A percentile compares a stretch with the other conserved stretches of the same genome.
Conservation (phyloP, 2,329 filamentous ascomycete genomes). For the Botrytis aclada region DNA sequence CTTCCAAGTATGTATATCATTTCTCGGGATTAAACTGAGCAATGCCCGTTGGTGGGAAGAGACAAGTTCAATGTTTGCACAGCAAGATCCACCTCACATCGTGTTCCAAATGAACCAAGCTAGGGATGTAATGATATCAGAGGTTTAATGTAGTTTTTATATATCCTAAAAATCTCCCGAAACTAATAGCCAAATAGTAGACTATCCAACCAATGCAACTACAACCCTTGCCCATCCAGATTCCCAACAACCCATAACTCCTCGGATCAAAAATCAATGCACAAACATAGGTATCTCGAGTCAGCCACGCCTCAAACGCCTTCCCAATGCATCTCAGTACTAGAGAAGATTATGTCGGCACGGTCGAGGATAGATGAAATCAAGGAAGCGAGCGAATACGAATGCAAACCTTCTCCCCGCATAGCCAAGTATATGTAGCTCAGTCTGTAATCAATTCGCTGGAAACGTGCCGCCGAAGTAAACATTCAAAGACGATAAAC, state of each 20-base stretch:
- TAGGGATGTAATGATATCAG: neutral
- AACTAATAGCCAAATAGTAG: neutral
- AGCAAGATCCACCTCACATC: neutral
- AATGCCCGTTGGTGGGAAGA: too few relatives aligned
- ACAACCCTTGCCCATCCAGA: neutral
- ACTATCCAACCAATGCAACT: neutral
- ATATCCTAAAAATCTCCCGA: neutral
- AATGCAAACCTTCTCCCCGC: neutral
- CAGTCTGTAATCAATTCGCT: neutral
- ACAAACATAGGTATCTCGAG: conserved; percentile 4
- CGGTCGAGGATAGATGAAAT: conserved; percentile 16
- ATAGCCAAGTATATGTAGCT: neutral
- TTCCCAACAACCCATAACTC: neutral
- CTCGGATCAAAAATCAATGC: neutral
- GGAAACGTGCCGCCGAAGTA: neutral
- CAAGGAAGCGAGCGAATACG: conserved; percentile 9
- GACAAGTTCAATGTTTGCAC: too few relatives aligned
- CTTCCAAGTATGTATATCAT: neutral
- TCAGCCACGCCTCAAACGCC: conserved; percentile 18
- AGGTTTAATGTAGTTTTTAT: neutral
- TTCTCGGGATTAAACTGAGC: neutral
- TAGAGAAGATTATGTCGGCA: conserved; percentile 20
- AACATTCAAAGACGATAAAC: conserved; percentile 1
- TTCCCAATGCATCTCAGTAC: conserved; percentile 16
- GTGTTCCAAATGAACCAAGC: neutral